These are phyloP conservation scores for Nothomitra cinnamomea DNA, from an alignment of 2,329 filamentous ascomycete genomes.

Conservation along the genomic window DNA sequence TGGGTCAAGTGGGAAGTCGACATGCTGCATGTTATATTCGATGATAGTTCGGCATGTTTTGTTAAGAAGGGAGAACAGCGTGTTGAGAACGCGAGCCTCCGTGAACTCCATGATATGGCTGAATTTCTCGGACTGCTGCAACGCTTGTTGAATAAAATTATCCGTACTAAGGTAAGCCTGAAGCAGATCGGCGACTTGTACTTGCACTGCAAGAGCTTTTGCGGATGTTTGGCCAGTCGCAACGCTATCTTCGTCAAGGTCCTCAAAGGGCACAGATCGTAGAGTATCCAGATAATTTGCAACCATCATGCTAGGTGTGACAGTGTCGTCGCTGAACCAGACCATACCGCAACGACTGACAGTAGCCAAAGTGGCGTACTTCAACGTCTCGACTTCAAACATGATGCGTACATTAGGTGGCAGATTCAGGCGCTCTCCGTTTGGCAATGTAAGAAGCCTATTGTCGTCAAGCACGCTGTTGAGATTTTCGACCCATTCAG, in stretches of 20 bases:
- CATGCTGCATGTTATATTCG: conserved; percentile 88
- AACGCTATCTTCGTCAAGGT: conserved; percentile 82
- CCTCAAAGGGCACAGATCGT: conserved; percentile 72
- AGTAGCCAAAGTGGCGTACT: conserved; percentile 95
- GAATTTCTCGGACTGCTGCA: conserved; percentile 59
- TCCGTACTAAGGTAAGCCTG: conserved; percentile 59
- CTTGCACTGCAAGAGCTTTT: conserved; percentile 64
- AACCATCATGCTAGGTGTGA: conserved; percentile 84
- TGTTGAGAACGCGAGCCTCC: conserved; percentile 73
- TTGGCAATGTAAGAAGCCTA: conserved; percentile 89
- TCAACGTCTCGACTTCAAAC: conserved; percentile 97
- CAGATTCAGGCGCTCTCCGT: conserved; percentile 91
- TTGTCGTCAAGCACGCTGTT: conserved; percentile 99
- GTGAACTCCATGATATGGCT: conserved; percentile 99
- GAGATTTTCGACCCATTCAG: conserved; percentile 98
- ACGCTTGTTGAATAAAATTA: conserved; percentile 60
- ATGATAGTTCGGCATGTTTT: conserved; percentile 84
- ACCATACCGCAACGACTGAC: conserved; percentile 99
- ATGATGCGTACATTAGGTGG: conserved; percentile 94
- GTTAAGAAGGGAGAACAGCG: conserved; percentile 87
- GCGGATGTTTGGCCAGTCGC: conserved; percentile 58
- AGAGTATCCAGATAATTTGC: conserved; percentile 77
- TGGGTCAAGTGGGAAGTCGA: conserved; percentile 80
- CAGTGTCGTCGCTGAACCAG: conserved; percentile 98
- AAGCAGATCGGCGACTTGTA: conserved; percentile 62